Evolutionary conservation across 257 asterid genomes (phyloP).

Genomic region (Solanum chiquidenum): DNA sequence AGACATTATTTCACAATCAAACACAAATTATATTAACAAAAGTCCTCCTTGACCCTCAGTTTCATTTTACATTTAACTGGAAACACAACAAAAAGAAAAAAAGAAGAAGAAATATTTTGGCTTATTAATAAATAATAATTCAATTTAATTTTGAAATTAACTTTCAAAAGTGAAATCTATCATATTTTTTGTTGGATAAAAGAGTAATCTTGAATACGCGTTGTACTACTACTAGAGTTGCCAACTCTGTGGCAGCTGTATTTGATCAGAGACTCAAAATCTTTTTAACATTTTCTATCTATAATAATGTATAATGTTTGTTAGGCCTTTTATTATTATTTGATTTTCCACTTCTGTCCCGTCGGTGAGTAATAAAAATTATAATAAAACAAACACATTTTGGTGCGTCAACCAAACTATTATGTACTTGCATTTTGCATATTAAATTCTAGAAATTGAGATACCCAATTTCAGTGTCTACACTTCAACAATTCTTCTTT

Average conservation of each 20-base stretch:
- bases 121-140: background rate
- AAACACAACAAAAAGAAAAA: background rate
- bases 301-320: background rate
- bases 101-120: background rate
- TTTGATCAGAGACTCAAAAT: background rate
- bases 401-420: background rate
- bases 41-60: background rate
- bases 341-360: background rate
- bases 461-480: background rate
- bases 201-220: background rate
- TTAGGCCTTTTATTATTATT: background rate
- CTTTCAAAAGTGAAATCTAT: too few relatives aligned
- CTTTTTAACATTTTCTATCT: background rate
- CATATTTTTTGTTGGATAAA: too few relatives aligned
- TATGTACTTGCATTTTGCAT: background rate
- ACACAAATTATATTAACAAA: background rate
- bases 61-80: background rate
- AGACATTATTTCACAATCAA: background rate
- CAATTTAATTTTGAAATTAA: too few relatives aligned
- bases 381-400: background rate
- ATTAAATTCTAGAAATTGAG: background rate
- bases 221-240: background rate
- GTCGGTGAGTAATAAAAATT: background rate
- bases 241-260: slow-evolving; percentile 18
- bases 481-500: background rate